Base-by-base conservation (phyloP, 306 rosid genomes). In the Glycyrrhiza uralensis region DNA sequence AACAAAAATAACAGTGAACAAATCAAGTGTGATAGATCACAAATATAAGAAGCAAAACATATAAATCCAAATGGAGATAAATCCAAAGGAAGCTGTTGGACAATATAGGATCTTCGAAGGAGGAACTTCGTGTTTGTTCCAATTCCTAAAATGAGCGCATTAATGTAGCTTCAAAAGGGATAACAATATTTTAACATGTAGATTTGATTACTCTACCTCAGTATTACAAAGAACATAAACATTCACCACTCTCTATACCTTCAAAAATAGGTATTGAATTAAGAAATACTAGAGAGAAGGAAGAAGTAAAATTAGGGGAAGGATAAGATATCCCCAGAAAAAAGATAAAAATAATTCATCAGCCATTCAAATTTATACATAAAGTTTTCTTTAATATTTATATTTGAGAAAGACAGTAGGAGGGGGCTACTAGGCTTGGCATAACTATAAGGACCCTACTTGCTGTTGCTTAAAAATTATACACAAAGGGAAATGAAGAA, bases 1-100 rank as follows among this genome's bases (percentile, higher is more conserved):
- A 68, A 58, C 52, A 76, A 78, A 71, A 19, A 45, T 28, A 74
- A 19, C 38, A 61, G 66, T 11, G 69, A 66, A 50, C 5, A 76
- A 58, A 47, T 49, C 6, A 32, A 66, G 46, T 59, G 45, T 11
- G 20, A 38, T 30, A 23, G 56, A 7, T 20, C 1, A n/a, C 23
- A 66, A 54, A 63, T 28, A 35, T 52, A 35, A 42, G 10, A 60
- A 42, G 56, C 18, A 54, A 65, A 63, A 20, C 62, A 32, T 5
- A 50, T 45, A 22, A 64, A 20, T 32, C 23, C 69, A 60, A 59
- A 51, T 59, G 69, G 35, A 39, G 38, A 60, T 61, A 41, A 28
- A 50, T 29, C 51, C 4, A 62, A 41, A 15, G 44, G 58, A 69
- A 26, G 66, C 58, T 10, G 72, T 69, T 38, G 49, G 66, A 69